Evolutionary conservation across 306 rosid species (phyloP), one percentile per base, ranked within the genome.

Genomic region (Pyrus bretschneideri): DNA sequence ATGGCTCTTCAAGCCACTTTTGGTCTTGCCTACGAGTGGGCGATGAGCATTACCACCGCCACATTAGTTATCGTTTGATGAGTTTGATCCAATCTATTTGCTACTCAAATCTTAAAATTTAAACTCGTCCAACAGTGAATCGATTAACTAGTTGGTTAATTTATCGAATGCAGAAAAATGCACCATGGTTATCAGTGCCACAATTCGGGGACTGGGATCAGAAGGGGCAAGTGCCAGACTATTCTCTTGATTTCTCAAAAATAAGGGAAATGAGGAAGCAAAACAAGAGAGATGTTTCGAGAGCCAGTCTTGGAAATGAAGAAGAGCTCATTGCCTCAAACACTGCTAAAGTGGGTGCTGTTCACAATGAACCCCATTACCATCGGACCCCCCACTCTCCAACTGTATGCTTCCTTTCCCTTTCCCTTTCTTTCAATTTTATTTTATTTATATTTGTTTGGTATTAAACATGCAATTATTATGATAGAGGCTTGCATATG

Each of bases 181-280:
- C 71, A 51, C 85, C 91, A 15, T 90, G 97, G 99, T 67, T 95
- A 80, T 92, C 99, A 64, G 97, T 95, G 79, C 99, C 99, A 33
- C 99, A 95, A 76, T 95, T 92, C 78, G 99, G 99, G 72, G 97
- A 90, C 60, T 95, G 99, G 99, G 99, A 95, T 73, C 97, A 92
- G 82, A 92, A 89, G 76, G 98, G 96, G 5, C 93, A 84, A 81
- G 62, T 89, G 67, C 97, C 97, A 1, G 99, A 95, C 67, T 95
- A 95, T 83, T 95, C 97, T 3, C 82, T 92, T 69, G 99, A 95
- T 88, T 95, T 95, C 89, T 89, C 99, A 19, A 95, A 95, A 84
- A 92, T 95, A 35, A 81, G 99, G 73, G 99, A 95, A 85, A 87
- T 79, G 69, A 95, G 97, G 90, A 95, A 95, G 88, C 97, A 92